phyloP scores from a whole-genome alignment of 352 stramenopile species.

The Thalassiosira ordinaria region DNA sequence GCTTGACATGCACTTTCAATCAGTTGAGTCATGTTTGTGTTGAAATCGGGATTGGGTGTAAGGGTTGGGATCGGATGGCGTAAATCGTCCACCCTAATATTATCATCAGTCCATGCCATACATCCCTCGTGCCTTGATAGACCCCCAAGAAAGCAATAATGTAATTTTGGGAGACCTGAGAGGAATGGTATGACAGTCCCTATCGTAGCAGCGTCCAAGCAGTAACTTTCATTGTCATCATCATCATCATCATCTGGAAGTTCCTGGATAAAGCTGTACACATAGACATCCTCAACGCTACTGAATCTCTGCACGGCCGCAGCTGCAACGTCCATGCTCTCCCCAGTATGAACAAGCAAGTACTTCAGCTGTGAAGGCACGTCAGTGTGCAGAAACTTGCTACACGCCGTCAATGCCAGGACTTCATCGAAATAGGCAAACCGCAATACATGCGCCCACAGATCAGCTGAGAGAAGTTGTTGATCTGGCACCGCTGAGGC shows the following conservation, averaged over 20 bases:
- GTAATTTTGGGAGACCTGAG: background rate
- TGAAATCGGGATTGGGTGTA: background rate
- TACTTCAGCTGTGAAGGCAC: slow-evolving; percentile 1
- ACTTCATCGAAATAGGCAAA: slow-evolving; percentile 10
- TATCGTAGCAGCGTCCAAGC: background rate
- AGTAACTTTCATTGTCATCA: background rate
- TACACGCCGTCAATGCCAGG: background rate
- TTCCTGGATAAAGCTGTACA: slow-evolving; percentile 1
- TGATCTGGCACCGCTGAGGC: too few species aligned
- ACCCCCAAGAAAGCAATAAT: background rate
- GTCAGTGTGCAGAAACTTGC: background rate
- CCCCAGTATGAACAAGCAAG: background rate
- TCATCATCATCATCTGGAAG: background rate
- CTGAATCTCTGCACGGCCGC: slow-evolving; percentile 7
- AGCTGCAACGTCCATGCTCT: slow-evolving; percentile 14
- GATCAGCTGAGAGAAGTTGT: too few species aligned
- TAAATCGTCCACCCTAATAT: background rate
- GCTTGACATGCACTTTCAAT: background rate
- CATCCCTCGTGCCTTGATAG: background rate
- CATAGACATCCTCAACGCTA: background rate
- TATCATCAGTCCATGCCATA: background rate
- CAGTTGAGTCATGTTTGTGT: background rate
- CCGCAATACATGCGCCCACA: slow-evolving; percentile 1
- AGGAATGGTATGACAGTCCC: slow-evolving; percentile 6
- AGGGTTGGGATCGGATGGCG: background rate